Evolutionary conservation across 352 stramenopile species (phyloP).

Genomic region (Globisporangium cystogenes): DNA sequence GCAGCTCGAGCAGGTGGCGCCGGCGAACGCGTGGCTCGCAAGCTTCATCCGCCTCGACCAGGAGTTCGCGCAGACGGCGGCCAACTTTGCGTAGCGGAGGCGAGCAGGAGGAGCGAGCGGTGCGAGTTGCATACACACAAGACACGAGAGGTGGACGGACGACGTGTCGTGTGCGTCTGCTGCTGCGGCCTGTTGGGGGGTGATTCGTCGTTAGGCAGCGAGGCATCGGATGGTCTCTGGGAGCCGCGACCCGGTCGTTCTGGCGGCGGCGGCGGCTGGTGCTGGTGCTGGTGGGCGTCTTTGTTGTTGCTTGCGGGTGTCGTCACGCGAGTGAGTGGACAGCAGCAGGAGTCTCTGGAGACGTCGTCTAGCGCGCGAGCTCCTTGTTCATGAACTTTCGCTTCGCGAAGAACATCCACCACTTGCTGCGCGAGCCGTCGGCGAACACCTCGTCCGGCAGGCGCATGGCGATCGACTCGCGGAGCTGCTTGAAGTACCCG

Average conservation of each 20-base stretch:
- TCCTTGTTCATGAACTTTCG: conserved; percentile 95
- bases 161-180: too few relatives aligned
- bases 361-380: conserved; percentile 39
- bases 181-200: too few relatives aligned
- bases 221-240: too few relatives aligned
- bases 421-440: conserved; percentile 89
- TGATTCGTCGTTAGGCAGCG: too few relatives aligned
- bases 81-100: conserved; percentile 47
- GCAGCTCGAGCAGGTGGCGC: conserved; percentile 77
- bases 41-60: conserved; percentile 64
- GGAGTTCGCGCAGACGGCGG: conserved; percentile 61
- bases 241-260: too few relatives aligned
- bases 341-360: not conserved
- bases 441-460: conserved; percentile 82
- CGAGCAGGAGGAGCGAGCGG: not conserved
- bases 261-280: too few relatives aligned
- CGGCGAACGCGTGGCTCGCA: conserved; percentile 61
- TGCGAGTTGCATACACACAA: not conserved
- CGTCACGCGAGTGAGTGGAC: too few relatives aligned
- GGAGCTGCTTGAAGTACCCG: conserved; percentile 89
- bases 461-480: conserved; percentile 75
- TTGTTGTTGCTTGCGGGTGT: too few relatives aligned
- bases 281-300: too few relatives aligned
- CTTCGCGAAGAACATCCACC: conserved; percentile 93
- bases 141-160: not conserved